A percentile compares a stretch with the other conserved stretches of the same genome.
Evolutionary conservation across 768 basidiomycete genomes (phyloP).

Genomic region (Pisolithus sp.): DNA sequence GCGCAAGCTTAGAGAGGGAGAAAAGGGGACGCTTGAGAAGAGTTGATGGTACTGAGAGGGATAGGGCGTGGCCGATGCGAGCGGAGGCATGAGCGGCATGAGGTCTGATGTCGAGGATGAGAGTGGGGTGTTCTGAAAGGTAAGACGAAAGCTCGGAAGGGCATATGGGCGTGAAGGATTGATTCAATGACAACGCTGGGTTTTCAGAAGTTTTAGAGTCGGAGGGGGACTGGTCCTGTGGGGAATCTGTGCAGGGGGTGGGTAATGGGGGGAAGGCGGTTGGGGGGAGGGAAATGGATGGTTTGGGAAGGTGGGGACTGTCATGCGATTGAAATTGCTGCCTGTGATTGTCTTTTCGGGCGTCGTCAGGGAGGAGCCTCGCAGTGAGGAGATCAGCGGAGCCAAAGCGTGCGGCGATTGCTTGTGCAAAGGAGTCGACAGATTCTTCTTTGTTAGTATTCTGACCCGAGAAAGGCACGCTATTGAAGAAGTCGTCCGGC

Average conservation of each 20-base stretch:
- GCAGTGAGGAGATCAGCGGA: slow-evolving; percentile 32
- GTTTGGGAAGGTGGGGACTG: slow-evolving; percentile 9
- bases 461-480: slow-evolving; percentile 18
- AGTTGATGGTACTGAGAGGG: slow-evolving; percentile 89
- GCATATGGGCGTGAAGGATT: slow-evolving; percentile 16
- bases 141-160: slow-evolving; percentile 27
- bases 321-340: slow-evolving; percentile 7
- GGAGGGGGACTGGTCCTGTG: background rate
- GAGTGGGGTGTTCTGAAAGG: slow-evolving; percentile 33
- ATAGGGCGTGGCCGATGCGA: slow-evolving; percentile 65
- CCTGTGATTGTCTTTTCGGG: slow-evolving; percentile 5
- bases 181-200: slow-evolving; percentile 13
- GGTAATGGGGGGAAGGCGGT: slow-evolving; percentile 12
- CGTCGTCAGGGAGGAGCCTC: slow-evolving; percentile 26
- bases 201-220: background rate
- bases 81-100: slow-evolving; percentile 65
- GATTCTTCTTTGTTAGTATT: slow-evolving; percentile 15
- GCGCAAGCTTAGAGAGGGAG: slow-evolving; percentile 66
- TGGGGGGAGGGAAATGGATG: slow-evolving; percentile 28
- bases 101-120: slow-evolving; percentile 86
- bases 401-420: slow-evolving; percentile 44
- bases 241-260: slow-evolving; percentile 2
- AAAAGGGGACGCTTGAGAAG: slow-evolving; percentile 88
- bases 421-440: slow-evolving; percentile 46
- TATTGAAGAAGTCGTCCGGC: slow-evolving; percentile 39